Percentiles rank a stretch among this genome's conserved stretches.
phyloP scores from a whole-genome alignment of 129 eudicot species.

The Solidago caesia region DNA sequence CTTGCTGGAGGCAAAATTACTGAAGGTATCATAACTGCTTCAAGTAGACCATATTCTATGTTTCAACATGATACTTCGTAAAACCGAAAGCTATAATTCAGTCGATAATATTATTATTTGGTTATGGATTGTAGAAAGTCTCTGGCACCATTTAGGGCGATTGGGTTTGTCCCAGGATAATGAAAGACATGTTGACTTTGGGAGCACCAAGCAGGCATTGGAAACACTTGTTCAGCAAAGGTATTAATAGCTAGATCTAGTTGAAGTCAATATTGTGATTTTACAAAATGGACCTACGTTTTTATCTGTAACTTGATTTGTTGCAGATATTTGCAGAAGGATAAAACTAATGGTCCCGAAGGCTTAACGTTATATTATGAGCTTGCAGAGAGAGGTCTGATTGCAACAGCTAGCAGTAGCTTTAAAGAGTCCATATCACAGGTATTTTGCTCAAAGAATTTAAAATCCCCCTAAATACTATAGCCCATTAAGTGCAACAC shows the following conservation, averaged over 20 bases:
- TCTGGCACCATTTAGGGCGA: slow-evolving; percentile 92
- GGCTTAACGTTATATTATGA: slow-evolving; percentile 69
- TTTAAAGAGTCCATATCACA: slow-evolving; percentile 63
- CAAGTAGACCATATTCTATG: slow-evolving; percentile 1
- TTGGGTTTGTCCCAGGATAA: slow-evolving; percentile 74
- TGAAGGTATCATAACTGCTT: slow-evolving; percentile 53
- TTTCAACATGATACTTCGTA: background rate
- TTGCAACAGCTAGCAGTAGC: slow-evolving; percentile 41
- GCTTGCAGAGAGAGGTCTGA: slow-evolving; percentile 93
- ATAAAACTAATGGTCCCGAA: slow-evolving; percentile 87
- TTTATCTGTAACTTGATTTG: slow-evolving; percentile 14
- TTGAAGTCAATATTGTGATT: background rate
- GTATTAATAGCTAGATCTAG: slow-evolving; percentile 31
- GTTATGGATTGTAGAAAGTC: slow-evolving; percentile 54
- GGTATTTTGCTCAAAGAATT: slow-evolving; percentile 36
- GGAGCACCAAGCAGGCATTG: slow-evolving; percentile 63
- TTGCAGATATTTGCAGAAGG: slow-evolving; percentile 81
- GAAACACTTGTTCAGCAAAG: slow-evolving; percentile 94
- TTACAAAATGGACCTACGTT: slow-evolving; percentile 12
- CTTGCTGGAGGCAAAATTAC: slow-evolving; percentile 88
- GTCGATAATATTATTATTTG: background rate
- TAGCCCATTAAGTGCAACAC: slow-evolving; percentile 1
- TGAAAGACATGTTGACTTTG: slow-evolving; percentile 62
- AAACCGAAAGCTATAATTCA: background rate
- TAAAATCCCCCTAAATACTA: background rate